Conservation (phyloP, 352 stramenopile species). For the Phytophthora foliorum region DNA sequence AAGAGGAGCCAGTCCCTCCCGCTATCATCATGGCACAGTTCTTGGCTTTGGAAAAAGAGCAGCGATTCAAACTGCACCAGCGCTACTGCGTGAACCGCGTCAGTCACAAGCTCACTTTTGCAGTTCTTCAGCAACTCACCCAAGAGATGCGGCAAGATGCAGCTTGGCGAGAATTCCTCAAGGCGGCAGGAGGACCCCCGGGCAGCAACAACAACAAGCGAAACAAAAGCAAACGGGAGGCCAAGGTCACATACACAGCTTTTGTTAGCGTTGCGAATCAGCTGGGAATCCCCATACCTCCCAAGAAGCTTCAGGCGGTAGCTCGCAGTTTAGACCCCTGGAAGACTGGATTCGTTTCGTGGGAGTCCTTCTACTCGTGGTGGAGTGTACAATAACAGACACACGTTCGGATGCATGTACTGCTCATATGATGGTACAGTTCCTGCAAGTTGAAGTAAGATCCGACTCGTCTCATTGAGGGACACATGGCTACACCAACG, state of each 20-base stretch:
- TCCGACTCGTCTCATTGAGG: constrained; percentile 7
- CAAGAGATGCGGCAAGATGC: constrained; percentile 67
- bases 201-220: constrained; percentile 11
- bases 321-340: constrained; percentile 56
- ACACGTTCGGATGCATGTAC: background rate
- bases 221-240: constrained; percentile 41
- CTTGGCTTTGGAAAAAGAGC: constrained; percentile 47
- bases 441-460: constrained; percentile 23
- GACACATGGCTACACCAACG: constrained; percentile 41
- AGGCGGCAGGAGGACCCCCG: constrained; percentile 16
- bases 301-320: constrained; percentile 58
- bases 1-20: constrained; percentile 52
- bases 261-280: constrained; percentile 55
- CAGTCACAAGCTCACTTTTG: constrained; percentile 72
- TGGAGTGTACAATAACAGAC: constrained; percentile 47
- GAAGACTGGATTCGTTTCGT: constrained; percentile 65
- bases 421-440: no score
- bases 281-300: constrained; percentile 46
- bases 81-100: constrained; percentile 69
- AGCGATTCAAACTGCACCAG: constrained; percentile 62
- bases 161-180: constrained; percentile 68
- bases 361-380: constrained; percentile 75
- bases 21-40: constrained; percentile 78
- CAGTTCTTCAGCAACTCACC: constrained; percentile 71
- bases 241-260: constrained; percentile 52